phyloP scores from a whole-genome alignment of 352 stramenopile genomes.

The Halophytophthora batemanensis region DNA sequence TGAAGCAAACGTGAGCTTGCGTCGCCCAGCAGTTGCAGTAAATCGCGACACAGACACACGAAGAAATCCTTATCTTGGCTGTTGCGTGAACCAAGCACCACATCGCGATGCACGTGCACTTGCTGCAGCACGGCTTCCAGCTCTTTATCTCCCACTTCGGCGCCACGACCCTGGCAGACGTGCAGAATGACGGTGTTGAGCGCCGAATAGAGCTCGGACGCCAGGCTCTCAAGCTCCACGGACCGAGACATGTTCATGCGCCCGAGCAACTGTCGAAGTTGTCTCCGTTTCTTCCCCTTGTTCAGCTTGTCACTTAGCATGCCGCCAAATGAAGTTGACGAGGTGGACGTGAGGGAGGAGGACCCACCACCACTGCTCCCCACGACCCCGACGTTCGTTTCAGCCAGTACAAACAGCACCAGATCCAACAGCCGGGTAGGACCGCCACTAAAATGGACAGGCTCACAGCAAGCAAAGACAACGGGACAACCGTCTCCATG shows the following conservation, averaged over 20 bases:
- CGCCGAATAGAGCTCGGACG: constrained; percentile 44
- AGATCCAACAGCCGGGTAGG: constrained; percentile 55
- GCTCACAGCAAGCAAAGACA: constrained; percentile 45
- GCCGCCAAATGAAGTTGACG: constrained; percentile 37
- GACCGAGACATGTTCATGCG: constrained; percentile 50
- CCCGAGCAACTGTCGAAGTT: constrained; percentile 45
- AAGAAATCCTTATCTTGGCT: constrained; percentile 62
- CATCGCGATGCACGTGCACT: constrained; percentile 54
- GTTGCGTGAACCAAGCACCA: constrained; percentile 50
- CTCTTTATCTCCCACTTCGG: constrained; percentile 47
- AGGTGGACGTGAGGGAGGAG: constrained; percentile 11
- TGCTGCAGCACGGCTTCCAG: constrained; percentile 52
- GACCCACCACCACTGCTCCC: constrained; percentile 11
- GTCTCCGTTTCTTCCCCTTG: constrained; percentile 51
- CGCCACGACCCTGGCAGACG: constrained; percentile 49
- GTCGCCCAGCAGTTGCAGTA: constrained; percentile 52
- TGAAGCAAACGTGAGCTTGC: constrained; percentile 32
- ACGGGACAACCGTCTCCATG: constrained; percentile 55
- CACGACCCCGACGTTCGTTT: constrained; percentile 36
- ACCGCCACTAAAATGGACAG: constrained; percentile 50
- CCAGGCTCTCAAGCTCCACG: constrained; percentile 46
- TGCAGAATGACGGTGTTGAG: constrained; percentile 66
- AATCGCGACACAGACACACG: constrained; percentile 54
- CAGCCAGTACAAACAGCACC: constrained; percentile 53
- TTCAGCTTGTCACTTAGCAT: constrained; percentile 53